phyloP scores from a whole-genome alignment of 2,329 filamentous ascomycete genomes.

The Aspergillus sp. region DNA sequence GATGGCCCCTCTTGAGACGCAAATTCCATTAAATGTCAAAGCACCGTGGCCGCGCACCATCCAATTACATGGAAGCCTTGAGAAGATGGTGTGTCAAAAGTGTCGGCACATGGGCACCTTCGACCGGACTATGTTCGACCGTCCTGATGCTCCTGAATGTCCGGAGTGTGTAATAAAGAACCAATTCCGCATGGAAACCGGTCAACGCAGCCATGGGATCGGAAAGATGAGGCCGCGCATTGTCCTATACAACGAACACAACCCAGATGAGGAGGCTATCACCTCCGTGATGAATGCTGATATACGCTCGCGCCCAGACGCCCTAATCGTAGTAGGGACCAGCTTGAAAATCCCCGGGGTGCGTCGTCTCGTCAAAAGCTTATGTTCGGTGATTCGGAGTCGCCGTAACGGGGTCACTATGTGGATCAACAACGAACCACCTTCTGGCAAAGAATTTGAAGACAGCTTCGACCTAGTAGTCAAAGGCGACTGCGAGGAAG shows the following conservation, averaged over 20 bases:
- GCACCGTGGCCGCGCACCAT: constrained; percentile 92
- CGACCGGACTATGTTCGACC: constrained; percentile 75
- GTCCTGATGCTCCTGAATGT: constrained; percentile 80
- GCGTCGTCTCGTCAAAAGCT: constrained; percentile 81
- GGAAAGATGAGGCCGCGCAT: constrained; percentile 87
- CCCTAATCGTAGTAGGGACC: constrained; percentile 91
- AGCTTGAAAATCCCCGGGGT: constrained; percentile 95
- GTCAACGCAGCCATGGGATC: constrained; percentile 90
- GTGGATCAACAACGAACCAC: constrained; percentile 91
- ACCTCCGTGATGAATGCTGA: constrained; percentile 86
- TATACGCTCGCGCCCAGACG: constrained; percentile 80
- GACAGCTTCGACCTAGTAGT: constrained; percentile 93
- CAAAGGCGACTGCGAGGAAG: constrained; percentile 80
- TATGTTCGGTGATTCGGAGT: constrained; percentile 82
- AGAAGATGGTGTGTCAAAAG: constrained; percentile 97
- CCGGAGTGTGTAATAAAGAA: constrained; percentile 72
- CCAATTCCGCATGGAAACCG: constrained; percentile 70
- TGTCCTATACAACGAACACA: constrained; percentile 95
- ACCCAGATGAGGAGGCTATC: constrained; percentile 95
- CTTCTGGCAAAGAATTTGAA: constrained; percentile 79
- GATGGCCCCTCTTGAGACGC: constrained; percentile 75
- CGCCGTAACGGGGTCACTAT: constrained; percentile 77
- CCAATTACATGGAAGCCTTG: constrained; percentile 88
- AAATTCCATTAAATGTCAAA: constrained; percentile 77
- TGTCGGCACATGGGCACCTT: constrained; percentile 77